Percentiles rank a stretch among this genome's conserved stretches.
Conservation (phyloP, 2,329 filamentous ascomycete species). For the Neonectria punicea region DNA sequence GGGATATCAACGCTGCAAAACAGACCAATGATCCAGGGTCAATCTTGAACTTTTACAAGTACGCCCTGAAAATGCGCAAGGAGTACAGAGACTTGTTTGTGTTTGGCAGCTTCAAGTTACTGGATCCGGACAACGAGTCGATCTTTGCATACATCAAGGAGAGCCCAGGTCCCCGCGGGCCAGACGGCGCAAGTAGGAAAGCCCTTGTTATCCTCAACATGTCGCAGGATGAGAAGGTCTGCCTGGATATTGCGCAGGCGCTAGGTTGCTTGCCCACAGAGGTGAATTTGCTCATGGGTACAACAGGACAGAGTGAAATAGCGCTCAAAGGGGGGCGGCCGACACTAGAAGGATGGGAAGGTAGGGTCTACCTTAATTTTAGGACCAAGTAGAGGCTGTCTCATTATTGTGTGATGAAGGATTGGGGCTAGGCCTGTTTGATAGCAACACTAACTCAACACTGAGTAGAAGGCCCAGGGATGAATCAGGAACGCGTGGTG, state of each 20-base stretch:
- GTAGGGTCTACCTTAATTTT: conserved; percentile 33
- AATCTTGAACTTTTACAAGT: conserved; percentile 70
- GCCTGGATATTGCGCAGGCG: conserved; percentile 36
- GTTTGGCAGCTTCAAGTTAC: conserved; percentile 67
- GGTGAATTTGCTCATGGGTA: conserved; percentile 42
- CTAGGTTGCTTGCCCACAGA: conserved; percentile 35
- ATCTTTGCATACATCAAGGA: conserved; percentile 67
- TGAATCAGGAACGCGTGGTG: too few relatives aligned
- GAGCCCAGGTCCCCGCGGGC: conserved; percentile 30
- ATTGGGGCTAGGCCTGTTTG: too few relatives aligned
- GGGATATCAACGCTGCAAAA: conserved; percentile 63
- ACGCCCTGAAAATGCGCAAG: conserved; percentile 62
- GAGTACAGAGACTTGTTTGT: conserved; percentile 68
- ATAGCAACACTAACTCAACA: too few relatives aligned
- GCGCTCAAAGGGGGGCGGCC: conserved; percentile 12
- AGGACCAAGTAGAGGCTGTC: not conserved
- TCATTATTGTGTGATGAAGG: too few relatives aligned
- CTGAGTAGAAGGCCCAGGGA: too few relatives aligned
- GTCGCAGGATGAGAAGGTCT: conserved; percentile 48
- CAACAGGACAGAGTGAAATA: not conserved
- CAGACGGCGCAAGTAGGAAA: conserved; percentile 36
- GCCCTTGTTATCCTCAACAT: conserved; percentile 60
- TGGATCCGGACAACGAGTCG: conserved; percentile 60
- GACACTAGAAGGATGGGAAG: conserved; percentile 31
- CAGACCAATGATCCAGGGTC: conserved; percentile 59